Evolutionary conservation across 805 yeast genomes (phyloP).

Genomic region (Kazachstania kunashirensis): DNA sequence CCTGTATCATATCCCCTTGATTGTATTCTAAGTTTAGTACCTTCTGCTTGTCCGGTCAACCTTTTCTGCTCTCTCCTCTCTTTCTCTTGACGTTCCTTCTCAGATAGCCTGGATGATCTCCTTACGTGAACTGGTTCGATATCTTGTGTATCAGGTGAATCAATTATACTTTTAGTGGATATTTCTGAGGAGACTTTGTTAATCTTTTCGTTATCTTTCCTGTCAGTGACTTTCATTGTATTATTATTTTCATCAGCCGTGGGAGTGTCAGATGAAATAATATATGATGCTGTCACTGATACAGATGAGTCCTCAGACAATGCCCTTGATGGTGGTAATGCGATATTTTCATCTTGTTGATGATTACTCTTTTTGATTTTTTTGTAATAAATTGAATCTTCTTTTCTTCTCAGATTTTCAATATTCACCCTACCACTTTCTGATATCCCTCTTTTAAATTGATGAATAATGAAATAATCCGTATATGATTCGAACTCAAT

Average conservation of each 20-base stretch:
- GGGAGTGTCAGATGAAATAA: not conserved
- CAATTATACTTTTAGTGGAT: slow-evolving; percentile 1
- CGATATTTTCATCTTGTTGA: not conserved
- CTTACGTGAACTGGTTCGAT: not conserved
- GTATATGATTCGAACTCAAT: slow-evolving; percentile 29
- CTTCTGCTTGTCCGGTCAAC: too few relatives aligned
- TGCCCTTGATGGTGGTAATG: slow-evolving; percentile 7
- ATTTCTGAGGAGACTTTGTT: slow-evolving; percentile 3
- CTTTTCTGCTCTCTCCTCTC: slow-evolving; percentile 4
- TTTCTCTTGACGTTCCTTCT: slow-evolving; percentile 3
- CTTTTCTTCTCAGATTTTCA: slow-evolving; percentile 20
- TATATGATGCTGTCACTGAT: not conserved
- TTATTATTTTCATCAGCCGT: not conserved
- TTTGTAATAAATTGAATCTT: slow-evolving; percentile 21
- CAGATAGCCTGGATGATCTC: slow-evolving; percentile 11
- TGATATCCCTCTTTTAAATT: slow-evolving; percentile 26
- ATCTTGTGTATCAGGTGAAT: not conserved
- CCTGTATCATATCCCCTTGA: too few relatives aligned
- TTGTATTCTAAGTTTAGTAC: too few relatives aligned
- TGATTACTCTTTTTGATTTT: slow-evolving; percentile 12
- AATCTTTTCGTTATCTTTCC: not conserved
- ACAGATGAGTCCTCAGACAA: not conserved
- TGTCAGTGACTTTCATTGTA: not conserved
- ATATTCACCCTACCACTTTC: slow-evolving; percentile 28
- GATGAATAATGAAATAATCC: slow-evolving; percentile 22